Percentiles rank a stretch among this genome's conserved stretches.
phyloP scores from a whole-genome alignment of 1,284 basidiomycete species.

The Pholiota adiposa region DNA sequence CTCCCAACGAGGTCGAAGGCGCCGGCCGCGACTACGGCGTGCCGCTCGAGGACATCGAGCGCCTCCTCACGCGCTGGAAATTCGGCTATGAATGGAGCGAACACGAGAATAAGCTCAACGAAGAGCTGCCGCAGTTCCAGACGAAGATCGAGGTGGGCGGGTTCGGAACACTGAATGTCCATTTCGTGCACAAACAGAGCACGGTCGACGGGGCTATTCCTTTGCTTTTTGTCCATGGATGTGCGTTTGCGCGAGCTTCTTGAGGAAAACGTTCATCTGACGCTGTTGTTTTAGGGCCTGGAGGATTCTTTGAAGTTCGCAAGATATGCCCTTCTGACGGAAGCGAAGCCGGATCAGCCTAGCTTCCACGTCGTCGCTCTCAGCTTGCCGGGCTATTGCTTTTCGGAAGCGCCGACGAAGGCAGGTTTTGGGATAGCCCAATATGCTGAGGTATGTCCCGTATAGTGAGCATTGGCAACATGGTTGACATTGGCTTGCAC shows the following conservation, averaged over 20 bases:
- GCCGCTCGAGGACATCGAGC: constrained; percentile 48
- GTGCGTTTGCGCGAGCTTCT: constrained; percentile 33
- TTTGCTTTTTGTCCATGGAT: constrained; percentile 57
- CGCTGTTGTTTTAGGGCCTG: constrained; percentile 53
- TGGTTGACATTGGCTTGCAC: too few species aligned
- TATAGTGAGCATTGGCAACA: too few species aligned
- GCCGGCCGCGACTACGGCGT: constrained; percentile 51
- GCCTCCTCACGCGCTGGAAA: constrained; percentile 48
- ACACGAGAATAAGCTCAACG: constrained; percentile 48
- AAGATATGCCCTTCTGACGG: constrained; percentile 59
- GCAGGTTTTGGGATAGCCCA: constrained; percentile 35
- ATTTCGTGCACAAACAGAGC: constrained; percentile 56
- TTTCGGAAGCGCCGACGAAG: constrained; percentile 48
- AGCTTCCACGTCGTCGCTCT: constrained; percentile 62
- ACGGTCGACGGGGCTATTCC: constrained; percentile 46
- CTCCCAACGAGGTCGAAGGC: constrained; percentile 53
- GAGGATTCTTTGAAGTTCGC: constrained; percentile 58
- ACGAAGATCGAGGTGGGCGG: constrained; percentile 47
- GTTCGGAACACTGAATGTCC: constrained; percentile 46
- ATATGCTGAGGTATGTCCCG: constrained; percentile 43
- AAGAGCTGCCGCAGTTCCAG: constrained; percentile 52
- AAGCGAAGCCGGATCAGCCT: constrained; percentile 45
- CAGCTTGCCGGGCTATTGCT: constrained; percentile 59
- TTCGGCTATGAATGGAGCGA: constrained; percentile 51
- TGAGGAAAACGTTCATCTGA: neutral